Evolutionary conservation across 768 basidiomycete species (phyloP).

Genomic region (Serendipita indica): DNA sequence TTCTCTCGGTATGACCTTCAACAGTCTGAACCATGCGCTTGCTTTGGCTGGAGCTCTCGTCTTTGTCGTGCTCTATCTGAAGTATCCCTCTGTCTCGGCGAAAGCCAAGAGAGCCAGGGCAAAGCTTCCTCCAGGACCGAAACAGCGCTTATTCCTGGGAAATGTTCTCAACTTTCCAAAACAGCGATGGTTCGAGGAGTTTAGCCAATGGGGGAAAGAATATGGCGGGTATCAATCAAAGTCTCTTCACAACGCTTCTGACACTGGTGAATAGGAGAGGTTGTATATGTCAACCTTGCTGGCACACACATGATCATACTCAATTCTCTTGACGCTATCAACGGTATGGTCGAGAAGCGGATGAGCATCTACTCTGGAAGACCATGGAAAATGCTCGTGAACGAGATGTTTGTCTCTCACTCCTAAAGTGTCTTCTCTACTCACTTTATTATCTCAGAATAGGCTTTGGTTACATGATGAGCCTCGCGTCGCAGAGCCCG

Average conservation of each 20-base stretch:
- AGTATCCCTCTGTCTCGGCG: background rate
- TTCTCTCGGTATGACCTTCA: no score
- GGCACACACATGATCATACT: slow-evolving; percentile 13
- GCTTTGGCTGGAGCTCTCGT: background rate
- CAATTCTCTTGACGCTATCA: slow-evolving; percentile 11
- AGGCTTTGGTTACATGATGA: background rate
- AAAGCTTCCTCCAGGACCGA: background rate
- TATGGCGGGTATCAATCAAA: background rate
- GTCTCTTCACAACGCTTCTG: background rate
- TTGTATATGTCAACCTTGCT: slow-evolving; percentile 10
- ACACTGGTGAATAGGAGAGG: slow-evolving; percentile 9
- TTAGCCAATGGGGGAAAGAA: background rate
- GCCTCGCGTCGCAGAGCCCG: background rate
- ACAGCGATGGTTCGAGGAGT: slow-evolving; percentile 1
- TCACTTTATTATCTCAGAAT: background rate
- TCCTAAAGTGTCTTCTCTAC: background rate
- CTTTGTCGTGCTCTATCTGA: background rate
- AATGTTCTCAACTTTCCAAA: background rate
- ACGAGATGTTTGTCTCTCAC: background rate
- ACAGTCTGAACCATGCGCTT: no score
- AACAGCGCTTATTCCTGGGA: background rate
- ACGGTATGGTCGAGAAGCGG: slow-evolving; percentile 14
- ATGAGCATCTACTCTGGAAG: slow-evolving; percentile 16
- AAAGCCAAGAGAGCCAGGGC: background rate
- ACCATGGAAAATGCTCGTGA: slow-evolving; percentile 13